Evolutionary conservation across 2,329 filamentous ascomycete genomes (phyloP), one percentile per base, ranked within the genome.

Genomic region (Epichloe uncinata): DNA sequence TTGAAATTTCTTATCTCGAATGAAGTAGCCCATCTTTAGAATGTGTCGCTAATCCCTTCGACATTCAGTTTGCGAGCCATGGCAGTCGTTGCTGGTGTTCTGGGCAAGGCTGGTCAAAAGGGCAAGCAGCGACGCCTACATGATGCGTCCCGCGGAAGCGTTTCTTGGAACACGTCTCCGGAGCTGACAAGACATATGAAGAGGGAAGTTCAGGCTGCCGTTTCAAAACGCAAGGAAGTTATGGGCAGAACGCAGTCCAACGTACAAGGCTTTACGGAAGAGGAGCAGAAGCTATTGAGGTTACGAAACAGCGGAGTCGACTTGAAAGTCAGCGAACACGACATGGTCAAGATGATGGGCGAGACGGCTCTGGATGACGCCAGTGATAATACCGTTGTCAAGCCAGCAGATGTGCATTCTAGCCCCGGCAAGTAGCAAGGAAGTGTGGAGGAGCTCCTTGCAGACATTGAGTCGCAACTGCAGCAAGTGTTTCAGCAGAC

Each of bases 41-140:
- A 5, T 7, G 12, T 38, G 13, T 42, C 6, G 26, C 45, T 48
- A 30, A 33, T 30, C 33, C 9, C 26, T 49, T 42, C 63, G 16
- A 34, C 30, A 1, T 36, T 1, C 47, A 95, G 89, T 78, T 68
- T 95, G 57, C 84, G 93, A 53, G 83, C 84, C 56, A 78, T 89
- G 46, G 80, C 84, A 58, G 75, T 96, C 53, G 87, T 98, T 58
- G 85, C 83, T 4, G 89, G 89, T 48, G 83, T 93, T 1, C 74
- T 98, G 37, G 91, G 90, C 40, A 79, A 85, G 48, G 93, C 93
- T 1, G 93, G 87, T 11, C 73, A 95, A 69, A 78, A 78, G 48
- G 93, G 93, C 37, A 82, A 89, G 61, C 67, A 73, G 58, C 75
- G 78, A 53, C 78, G 91, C 50, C 68, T 85, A 42, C 71, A 72